Evolutionary conservation across 768 basidiomycete genomes (phyloP), one percentile per base, ranked within the genome.

Genomic region (Sistotremastrum suecicum): DNA sequence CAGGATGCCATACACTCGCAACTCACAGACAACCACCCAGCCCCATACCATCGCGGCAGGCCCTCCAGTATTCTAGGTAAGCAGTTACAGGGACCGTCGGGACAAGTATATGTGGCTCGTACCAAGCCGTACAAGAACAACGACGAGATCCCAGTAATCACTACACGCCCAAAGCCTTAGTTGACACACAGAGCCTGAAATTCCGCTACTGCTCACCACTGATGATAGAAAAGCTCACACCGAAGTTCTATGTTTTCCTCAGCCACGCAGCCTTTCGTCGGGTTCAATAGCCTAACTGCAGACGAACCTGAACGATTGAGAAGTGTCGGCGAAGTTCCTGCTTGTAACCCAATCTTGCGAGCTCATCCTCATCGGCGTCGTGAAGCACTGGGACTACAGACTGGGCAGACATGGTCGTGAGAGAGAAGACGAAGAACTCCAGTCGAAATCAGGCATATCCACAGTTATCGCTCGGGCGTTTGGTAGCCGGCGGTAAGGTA

Each of bases 1-100:
- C n/a, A 38, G 12, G 34, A 29, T 34, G 37, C 31, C 7, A 47
- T 43, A 37, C 30, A 49, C 5, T 46, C 46, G 49, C 52, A 41
- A 51, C 76, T 48, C 51, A 80, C 76, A 60, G 35, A 78, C 79
- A 34, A 80, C 68, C 3, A 80, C 56, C 74, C 75, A 83, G 11
- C 79, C 78, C 78, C 79, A 82, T 0, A 79, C 78, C 81, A 83
- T 85, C 3, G 82, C 80, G 0, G 68, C 81, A 0, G 81, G 80
- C 5, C 83, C 83, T 37, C 83, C 82, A 0, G 80, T 84, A 41
- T 74, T 79, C 76, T 83, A 39, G 47, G 31, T 9, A 47, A 50
- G 8, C 39, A 43, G n/a, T 44, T 43, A 42, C 34, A 20, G 42
- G 35, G 2, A 31, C 28, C n/a, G 32, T 3, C 44, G 32, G 48